Conservation (phyloP, 805 yeast species). For the Candida andamanensis region DNA sequence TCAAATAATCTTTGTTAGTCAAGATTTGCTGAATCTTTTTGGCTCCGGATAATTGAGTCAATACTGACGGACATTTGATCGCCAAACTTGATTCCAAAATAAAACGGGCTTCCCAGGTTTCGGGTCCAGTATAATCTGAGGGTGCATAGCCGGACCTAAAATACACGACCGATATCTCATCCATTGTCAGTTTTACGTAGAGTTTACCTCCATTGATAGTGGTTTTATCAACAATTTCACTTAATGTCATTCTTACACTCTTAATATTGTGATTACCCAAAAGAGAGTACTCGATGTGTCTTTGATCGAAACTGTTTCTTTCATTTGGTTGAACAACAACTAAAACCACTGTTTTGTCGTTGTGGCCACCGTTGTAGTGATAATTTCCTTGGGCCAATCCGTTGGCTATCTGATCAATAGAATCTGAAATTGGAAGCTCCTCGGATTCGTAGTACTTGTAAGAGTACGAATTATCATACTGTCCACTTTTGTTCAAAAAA, state of each 20-base stretch:
- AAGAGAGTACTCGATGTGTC: constrained; percentile 71
- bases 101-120: constrained; percentile 75
- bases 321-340: constrained; percentile 83
- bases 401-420: constrained; percentile 54
- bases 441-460: constrained; percentile 40
- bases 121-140: constrained; percentile 59
- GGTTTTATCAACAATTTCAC: constrained; percentile 46
- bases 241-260: constrained; percentile 63
- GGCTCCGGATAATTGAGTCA: constrained; percentile 89
- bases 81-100: constrained; percentile 70
- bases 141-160: constrained; percentile 90
- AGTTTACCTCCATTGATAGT: constrained; percentile 43
- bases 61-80: constrained; percentile 84
- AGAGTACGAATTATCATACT: constrained; percentile 43
- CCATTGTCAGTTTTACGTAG: constrained; percentile 47
- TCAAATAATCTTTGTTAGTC: constrained; percentile 49
- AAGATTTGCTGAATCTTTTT: constrained; percentile 90
- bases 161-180: constrained; percentile 83
- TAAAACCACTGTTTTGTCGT: constrained; percentile 50
- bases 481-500: constrained; percentile 55
- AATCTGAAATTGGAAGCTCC: constrained; percentile 63
- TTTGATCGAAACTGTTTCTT: constrained; percentile 87
- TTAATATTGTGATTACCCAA: constrained; percentile 51
- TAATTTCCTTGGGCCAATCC: constrained; percentile 66
- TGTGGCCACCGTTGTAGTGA: constrained; percentile 42